Evolutionary conservation across 2,329 filamentous ascomycete species (phyloP), one percentile per base, ranked within the genome.

Genomic region (Claviceps capensis): DNA sequence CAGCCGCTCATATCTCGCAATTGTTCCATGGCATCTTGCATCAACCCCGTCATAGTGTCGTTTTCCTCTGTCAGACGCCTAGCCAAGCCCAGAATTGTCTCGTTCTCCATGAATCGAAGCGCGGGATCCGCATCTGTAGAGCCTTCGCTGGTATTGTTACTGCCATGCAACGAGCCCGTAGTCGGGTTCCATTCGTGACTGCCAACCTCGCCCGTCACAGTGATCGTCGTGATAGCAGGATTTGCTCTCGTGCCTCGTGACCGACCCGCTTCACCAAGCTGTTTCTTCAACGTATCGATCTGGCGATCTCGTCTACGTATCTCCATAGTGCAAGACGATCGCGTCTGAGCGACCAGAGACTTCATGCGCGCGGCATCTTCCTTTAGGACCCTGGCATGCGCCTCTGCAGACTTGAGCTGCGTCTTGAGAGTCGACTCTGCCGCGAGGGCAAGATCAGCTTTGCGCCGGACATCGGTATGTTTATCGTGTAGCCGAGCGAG

Each of bases 41-140:
- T 76, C 34, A 96, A 73, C 1, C 72, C 73, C 40, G 94, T 80
- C 13, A 97, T 69, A 5, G 79, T 78, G 62, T 96, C 90, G 61
- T 98, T 98, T 66, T 98, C 93, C 58, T 95, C 88, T 62, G 88
- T 93, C 53, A 97, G 71, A 41, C 81, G 82, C 63, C 86, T 85
- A 34, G 88, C 90, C 53, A 95, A 71, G 61, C 86, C 83, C 0
- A 90, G 93, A 53, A 98, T 72, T 63, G 96, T 96, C 48, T 89
- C 83, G 47, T 91, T 95, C 5, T 91, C 95, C 69, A 97, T 93
- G 64, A 84, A 81, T 60, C 83, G 83, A 55, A 97, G 70, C 59
- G 81, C 86, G 66, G 91, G 79, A 70, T 79, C 63, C 68, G 76
- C 61, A 3, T 65, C 61, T 1, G 61, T 60, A 6, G 56, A 55